Evolutionary conservation across 2,329 filamentous ascomycete genomes (phyloP), one percentile per base, ranked within the genome.

Genomic region (Microcera coccophila): DNA sequence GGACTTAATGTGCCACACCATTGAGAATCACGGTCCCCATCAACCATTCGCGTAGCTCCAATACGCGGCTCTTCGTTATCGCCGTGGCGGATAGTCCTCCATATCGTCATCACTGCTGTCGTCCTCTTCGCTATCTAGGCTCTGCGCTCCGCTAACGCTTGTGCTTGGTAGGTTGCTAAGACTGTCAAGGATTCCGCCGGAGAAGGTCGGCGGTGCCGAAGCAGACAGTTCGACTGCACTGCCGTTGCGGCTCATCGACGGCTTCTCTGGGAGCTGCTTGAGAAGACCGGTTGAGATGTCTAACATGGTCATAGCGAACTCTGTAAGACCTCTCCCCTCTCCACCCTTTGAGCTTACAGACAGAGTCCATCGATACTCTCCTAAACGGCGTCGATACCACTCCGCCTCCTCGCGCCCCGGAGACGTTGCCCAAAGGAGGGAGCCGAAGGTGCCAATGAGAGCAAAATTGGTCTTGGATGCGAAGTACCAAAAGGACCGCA

Each of bases 351-450:
- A 84, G 65, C 85, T 90, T 36, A 97, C 90, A 8, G 85, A 85
- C 42, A 97, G 73, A 9, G 91, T 96, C 91, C 91, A 98, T 38
- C 89, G 80, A 62, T 96, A 97, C 67, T 98, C 91, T 46, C 82
- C 84, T 17, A 97, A 69, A 1, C 91, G 76, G 11, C 87, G 78
- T 28, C 87, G 82, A 67, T 97, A 98, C 76, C 95, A 97, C 22
- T 93, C 88, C 1, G 87, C 88, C 65, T 97, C 91, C 62, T 96
- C 90, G 37, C 82, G 77, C 0, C 87, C 89, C 0, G 89, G 89
- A 0, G 87, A 87, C 1, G 90, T 95, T 9, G 90, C 89, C 80
- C 89, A 91, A 3, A 97, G 77, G 10, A 97, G 73, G 12, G 87
- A 87, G 3, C 90, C 91, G 62, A 97, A 97, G 0, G 90, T 95